phyloP scores from a whole-genome alignment of 805 yeast genomes.

The Yarrowia porcina region DNA sequence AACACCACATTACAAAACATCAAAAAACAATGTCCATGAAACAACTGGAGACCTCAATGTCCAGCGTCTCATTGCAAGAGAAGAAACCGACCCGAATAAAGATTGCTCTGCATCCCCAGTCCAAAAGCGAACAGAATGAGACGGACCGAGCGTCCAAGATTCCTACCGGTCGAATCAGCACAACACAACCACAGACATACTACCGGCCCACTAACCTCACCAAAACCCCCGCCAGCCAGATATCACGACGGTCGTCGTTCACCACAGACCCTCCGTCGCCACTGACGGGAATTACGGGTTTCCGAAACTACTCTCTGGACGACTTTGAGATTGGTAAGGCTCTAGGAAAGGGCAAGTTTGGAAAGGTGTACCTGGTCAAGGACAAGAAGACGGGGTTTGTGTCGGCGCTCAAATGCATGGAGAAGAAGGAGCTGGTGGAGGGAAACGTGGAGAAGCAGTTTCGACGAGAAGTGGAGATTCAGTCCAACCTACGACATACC shows the following conservation, averaged over 20 bases:
- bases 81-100: conserved; percentile 21
- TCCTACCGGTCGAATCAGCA: neutral
- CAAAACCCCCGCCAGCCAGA: neutral
- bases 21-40: conserved; percentile 28
- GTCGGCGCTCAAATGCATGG: conserved; percentile 90
- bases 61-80: conserved; percentile 32
- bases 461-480: conserved; percentile 88
- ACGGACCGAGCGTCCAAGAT: neutral
- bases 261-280: conserved; percentile 26
- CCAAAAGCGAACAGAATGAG: conserved; percentile 21
- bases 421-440: conserved; percentile 69
- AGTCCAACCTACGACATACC: conserved; percentile 68
- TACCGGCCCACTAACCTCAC: conserved; percentile 13
- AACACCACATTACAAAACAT: neutral
- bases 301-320: conserved; percentile 42
- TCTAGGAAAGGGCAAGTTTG: conserved; percentile 91
- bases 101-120: conserved; percentile 22
- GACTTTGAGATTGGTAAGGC: conserved; percentile 86
- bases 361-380: conserved; percentile 83
- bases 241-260: neutral
- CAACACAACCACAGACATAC: conserved; percentile 15
- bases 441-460: conserved; percentile 81
- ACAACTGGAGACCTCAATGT: conserved; percentile 30
- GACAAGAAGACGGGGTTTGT: conserved; percentile 73
- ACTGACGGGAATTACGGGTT: conserved; percentile 30